Base-by-base conservation (phyloP, 441 rosid species). In the Geranium incanum region DNA sequence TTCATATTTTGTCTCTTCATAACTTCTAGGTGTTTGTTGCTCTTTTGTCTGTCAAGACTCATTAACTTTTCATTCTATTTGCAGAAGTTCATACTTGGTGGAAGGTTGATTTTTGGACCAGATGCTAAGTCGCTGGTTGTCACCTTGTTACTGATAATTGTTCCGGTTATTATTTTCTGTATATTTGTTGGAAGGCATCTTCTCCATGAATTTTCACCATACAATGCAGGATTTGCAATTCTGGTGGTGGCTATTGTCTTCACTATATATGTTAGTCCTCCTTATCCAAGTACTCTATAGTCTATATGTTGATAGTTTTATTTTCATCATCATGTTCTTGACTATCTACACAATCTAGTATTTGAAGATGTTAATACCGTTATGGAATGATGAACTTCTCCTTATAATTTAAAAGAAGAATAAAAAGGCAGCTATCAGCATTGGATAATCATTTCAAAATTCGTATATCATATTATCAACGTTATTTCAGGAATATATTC, bases 101-200 rank as follows among this genome's bases (percentile, higher is more conserved):
- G 98, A 81, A 94, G 98, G 79, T 78, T 94, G 84, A 90, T 94
- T 75, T 90, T 94, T 81, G 98, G 98, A 57, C 98, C 97, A 72
- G 98, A 94, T 89, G 97, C 90, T 71, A 86, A 81, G 81, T 90
- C 97, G 71, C 76, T 94, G 76, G 81, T 91, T 23, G 85, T 92
- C 75, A 94, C 97, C 50, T 78, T 94, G 55, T 82, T 88, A 75
- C 84, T 94, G 84, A 85, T 92, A 81, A 78, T 83, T 70, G 84
- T 83, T 73, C 98, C 98, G 3, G 83, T 86, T 75, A 67, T 83
- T 70, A 77, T 90, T 78, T 94, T 94, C 78, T 89, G 92, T 81
- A 82, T 85, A 69, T 90, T 87, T 76, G 94, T 94, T 52, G 97
- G 89, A 6, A 81, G 95, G 82, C 92, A 88, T 82, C 97, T 94